phyloP scores from a whole-genome alignment of 202 grass and related monocot genomes.

The Dendrocalamus latiflorus region DNA sequence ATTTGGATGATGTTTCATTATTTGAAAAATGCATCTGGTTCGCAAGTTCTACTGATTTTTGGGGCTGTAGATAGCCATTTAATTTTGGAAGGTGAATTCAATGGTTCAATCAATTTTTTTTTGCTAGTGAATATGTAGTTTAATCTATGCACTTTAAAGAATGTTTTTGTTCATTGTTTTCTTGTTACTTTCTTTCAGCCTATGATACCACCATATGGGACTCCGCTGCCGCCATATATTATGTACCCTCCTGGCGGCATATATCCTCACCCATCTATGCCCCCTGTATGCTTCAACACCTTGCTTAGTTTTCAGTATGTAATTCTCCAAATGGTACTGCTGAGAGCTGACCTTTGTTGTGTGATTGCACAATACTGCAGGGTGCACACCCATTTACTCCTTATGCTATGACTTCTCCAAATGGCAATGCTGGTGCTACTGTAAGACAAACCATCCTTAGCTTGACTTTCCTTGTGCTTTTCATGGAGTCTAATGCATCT shows the following conservation, averaged over 20 bases:
- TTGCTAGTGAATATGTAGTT: not conserved
- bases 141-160: not conserved
- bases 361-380: conserved; percentile 41
- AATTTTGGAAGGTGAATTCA: not conserved
- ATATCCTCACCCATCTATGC: conserved; percentile 91
- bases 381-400: conserved; percentile 77
- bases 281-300: conserved; percentile 41
- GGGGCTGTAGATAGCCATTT: not conserved
- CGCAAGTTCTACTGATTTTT: not conserved
- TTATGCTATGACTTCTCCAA: conserved; percentile 65
- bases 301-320: not conserved
- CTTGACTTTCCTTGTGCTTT: conserved; percentile 2
- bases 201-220: conserved; percentile 90
- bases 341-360: conserved; percentile 17
- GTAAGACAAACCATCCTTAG: conserved; percentile 50
- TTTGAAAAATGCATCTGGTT: not conserved
- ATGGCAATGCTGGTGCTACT: conserved; percentile 63
- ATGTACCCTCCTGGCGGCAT: conserved; percentile 92
- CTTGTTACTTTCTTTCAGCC: conserved; percentile 45
- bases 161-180: not conserved
- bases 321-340: conserved; percentile 18
- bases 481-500: conserved; percentile 35
- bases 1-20: not conserved
- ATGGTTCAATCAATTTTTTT: not conserved
- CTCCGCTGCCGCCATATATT: conserved; percentile 62